These are phyloP conservation scores for Aphanomyces astaci DNA, from an alignment of 352 stramenopile species.

Conservation along the genomic window DNA sequence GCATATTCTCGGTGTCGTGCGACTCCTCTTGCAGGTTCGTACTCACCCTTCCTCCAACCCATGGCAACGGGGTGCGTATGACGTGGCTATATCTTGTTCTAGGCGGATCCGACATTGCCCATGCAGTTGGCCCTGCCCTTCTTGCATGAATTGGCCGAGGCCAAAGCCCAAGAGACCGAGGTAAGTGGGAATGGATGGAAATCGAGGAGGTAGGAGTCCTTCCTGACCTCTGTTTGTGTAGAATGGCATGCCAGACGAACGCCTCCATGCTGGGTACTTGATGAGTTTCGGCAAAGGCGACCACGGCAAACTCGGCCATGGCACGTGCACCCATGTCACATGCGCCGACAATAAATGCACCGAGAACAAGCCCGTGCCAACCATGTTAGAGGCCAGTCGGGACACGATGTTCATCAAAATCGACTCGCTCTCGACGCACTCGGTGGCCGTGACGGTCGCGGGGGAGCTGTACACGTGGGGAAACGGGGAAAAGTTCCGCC, in stretches of 20 bases:
- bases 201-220: too few relatives aligned
- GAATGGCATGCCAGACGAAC: slow-evolving; percentile 29
- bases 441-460: slow-evolving; percentile 53
- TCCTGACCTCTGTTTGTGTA: too few relatives aligned
- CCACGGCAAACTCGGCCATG: slow-evolving; percentile 74
- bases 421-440: slow-evolving; percentile 79
- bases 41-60: too few relatives aligned
- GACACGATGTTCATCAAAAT: slow-evolving; percentile 53
- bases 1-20: slow-evolving; percentile 40
- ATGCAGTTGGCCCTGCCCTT: slow-evolving; percentile 24
- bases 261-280: slow-evolving; percentile 36
- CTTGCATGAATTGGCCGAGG: slow-evolving; percentile 34
- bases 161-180: slow-evolving; percentile 27
- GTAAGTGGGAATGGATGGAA: background rate
- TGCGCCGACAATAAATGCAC: slow-evolving; percentile 74
- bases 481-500: slow-evolving; percentile 75
- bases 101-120: background rate
- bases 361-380: slow-evolving; percentile 69
- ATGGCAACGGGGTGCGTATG: too few relatives aligned
- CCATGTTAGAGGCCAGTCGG: slow-evolving; percentile 44
- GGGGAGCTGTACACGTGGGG: slow-evolving; percentile 72
- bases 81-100: too few relatives aligned
- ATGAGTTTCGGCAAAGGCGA: slow-evolving; percentile 82
- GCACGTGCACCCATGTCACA: slow-evolving; percentile 49
- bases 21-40: slow-evolving; percentile 32